These are phyloP conservation scores for Cafeteria roenbergensis DNA, from an alignment of 108 stramenopile species.

Conservation along the genomic window DNA sequence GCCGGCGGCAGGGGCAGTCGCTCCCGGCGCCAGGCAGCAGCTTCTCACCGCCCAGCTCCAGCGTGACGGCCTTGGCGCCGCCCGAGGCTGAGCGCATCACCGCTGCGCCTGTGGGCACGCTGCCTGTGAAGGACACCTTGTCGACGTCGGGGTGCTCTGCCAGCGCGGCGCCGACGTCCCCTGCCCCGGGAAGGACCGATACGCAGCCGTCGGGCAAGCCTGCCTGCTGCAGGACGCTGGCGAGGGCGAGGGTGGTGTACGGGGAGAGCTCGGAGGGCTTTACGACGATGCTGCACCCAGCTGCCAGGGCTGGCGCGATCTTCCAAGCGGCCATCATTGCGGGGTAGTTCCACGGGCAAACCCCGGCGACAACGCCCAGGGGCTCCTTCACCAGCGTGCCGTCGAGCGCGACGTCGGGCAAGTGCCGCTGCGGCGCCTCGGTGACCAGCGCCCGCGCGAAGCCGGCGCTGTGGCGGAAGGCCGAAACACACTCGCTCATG, in stretches of 20 bases:
- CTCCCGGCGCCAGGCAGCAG: too few relatives aligned
- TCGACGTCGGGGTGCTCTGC: slow-evolving; percentile 36
- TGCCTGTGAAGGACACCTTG: slow-evolving; percentile 72
- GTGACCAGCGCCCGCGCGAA: not conserved
- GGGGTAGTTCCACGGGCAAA: slow-evolving; percentile 81
- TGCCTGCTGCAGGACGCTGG: slow-evolving; percentile 53
- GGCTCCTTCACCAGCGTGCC: slow-evolving; percentile 43
- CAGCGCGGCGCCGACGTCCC: slow-evolving; percentile 53
- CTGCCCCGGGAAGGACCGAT: slow-evolving; percentile 59
- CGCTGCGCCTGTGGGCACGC: slow-evolving; percentile 21
- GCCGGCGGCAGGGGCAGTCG: too few relatives aligned
- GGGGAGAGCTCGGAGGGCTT: slow-evolving; percentile 85
- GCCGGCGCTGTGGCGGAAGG: not conserved
- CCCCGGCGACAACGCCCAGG: slow-evolving; percentile 58
- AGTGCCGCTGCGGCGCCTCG: not conserved
- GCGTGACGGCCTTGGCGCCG: slow-evolving; percentile 41
- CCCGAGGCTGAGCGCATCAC: slow-evolving; percentile 35
- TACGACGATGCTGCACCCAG: slow-evolving; percentile 71
- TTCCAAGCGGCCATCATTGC: slow-evolving; percentile 64
- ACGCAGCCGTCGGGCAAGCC: slow-evolving; percentile 72
- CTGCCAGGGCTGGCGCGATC: slow-evolving; percentile 65
- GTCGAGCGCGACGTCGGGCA: not conserved
- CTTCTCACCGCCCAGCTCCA: slow-evolving; percentile 74
- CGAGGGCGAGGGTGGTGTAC: slow-evolving; percentile 52
- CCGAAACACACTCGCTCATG: not conserved